Evolutionary conservation across 176 grass and related monocot genomes (phyloP), one percentile per base, ranked within the genome.

Genomic region (Paspalum notatum): DNA sequence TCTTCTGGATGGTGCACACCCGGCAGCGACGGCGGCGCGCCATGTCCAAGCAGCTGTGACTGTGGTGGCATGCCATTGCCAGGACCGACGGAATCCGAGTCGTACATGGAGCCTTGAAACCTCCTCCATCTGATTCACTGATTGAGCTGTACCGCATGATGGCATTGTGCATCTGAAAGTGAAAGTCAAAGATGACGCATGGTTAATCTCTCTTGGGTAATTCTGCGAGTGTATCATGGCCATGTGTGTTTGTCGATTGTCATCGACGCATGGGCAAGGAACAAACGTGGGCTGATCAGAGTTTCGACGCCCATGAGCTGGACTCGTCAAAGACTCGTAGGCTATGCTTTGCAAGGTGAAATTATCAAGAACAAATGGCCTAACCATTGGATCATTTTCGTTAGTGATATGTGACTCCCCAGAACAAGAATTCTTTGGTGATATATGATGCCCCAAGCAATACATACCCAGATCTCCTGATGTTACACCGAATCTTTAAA

Each of bases 1-100:
- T 91, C 9, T 90, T 90, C 81, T 95, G 96, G 92, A 76, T 95
- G 78, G 48, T 95, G 45, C 91, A 91, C 81, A 88, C 86, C 1
- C 78, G 92, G 79, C 92, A 95, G 45, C 84, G 79, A 4, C 86
- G 90, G 25, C 90, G 90, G 82, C 84, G 92, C 38, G 32, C 55
- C 48, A 68, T 77, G 74, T 55, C 25, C 86, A 91, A 88, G 88
- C 67, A 38, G 14, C 15, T 32, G 62, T 80, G 72, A 68, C 20
- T 17, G 9, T 32, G 38, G 71, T 44, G 44, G 44, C 8, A 22
- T 12, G 15, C 10, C 46, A 3, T 11, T 4, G 67, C 12, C 54
- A 43, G 10, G 5, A 13, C 54, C 53, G 45, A 37, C 60, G 9
- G 68, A 51, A 16, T 17, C 16, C 32, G 63, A 14, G 8, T 27